A percentile compares a stretch with the other conserved stretches of the same genome.
These are phyloP conservation scores for Spirogloea muscicola DNA, from an alignment of 139 green algal genomes.

Conservation along the genomic window DNA sequence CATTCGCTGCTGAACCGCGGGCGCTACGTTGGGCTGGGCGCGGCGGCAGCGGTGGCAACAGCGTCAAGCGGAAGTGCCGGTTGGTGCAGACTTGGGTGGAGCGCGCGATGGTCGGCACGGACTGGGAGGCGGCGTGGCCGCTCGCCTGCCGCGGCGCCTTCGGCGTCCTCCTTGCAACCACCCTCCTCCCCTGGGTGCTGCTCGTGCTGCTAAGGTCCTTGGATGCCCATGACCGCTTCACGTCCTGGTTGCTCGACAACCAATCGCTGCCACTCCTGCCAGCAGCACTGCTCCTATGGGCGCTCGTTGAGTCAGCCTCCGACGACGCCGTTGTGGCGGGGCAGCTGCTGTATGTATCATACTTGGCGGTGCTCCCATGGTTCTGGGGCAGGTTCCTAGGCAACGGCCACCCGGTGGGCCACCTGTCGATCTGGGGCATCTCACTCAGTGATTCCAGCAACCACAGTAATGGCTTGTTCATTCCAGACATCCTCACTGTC, in stretches of 20 bases:
- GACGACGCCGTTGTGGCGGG: constrained; percentile 1
- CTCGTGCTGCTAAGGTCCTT: background rate
- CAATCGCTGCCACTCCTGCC: background rate
- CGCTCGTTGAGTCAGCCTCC: background rate
- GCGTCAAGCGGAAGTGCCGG: background rate
- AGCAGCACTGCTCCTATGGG: background rate
- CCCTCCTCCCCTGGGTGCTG: constrained; percentile 1
- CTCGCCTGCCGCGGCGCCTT: background rate
- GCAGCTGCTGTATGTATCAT: background rate
- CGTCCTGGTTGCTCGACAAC: background rate
- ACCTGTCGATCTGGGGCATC: constrained; percentile 12
- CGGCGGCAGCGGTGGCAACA: background rate
- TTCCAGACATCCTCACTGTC: constrained; percentile 10
- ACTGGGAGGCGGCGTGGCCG: constrained; percentile 5
- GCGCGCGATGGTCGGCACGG: constrained; percentile 1
- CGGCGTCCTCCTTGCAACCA: no score
- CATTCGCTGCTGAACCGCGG: background rate
- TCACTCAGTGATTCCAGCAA: background rate
- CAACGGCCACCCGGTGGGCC: background rate
- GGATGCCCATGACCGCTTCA: background rate
- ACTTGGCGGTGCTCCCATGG: background rate
- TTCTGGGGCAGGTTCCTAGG: constrained; percentile 3
- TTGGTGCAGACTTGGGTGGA: constrained; percentile 21
- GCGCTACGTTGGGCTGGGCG: background rate
- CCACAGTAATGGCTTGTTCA: background rate